Base-by-base conservation (phyloP, 2,329 filamentous ascomycete genomes). In the Cladorrhinum sp. region DNA sequence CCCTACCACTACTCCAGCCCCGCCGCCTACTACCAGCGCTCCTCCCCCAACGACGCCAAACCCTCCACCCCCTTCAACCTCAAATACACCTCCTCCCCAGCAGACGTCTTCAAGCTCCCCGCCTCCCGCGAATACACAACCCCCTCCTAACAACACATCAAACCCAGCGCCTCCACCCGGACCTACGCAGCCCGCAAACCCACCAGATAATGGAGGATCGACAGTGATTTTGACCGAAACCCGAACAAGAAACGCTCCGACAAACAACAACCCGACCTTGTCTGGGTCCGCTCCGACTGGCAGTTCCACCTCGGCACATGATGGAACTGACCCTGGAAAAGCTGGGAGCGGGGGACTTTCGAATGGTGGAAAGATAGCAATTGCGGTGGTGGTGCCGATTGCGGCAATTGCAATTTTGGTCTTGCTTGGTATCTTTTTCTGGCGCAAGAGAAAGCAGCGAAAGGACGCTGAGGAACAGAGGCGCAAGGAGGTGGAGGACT, bases 401-500 rank as follows among this genome's bases (percentile, higher is more conserved):
- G 92, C 87, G 1, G 92, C 89, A 1, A 92, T 98, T 38, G 92
- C 91, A 1, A 75, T 96, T 18, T 80, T 98, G 22, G 86, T 93
- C 2, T 75, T 93, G 8, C 85, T 85, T 2, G 90, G 87, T 6
- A 80, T 97, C 25, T 92, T 90, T 74, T 85, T 93, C 71, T 99
- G 92, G 92, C 87, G 91, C 72, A 92, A 87, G 78, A 89, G 92
- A 64, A 96, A 96, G 78, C 87, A 90, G 69, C 86, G 88, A 65
- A 95, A 92, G 79, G 85, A 86, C 64, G 90, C 89, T 13, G 92
- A 95, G 71, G 95, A 97, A 72, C 86, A 93, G 69, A 86, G 95
- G 55, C 86, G 93, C 65, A 97, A 97, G 78, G 95, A 99, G 76
- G 92, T 97, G 10, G 93, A 98, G 74, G 95, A 98, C 72, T 98